Base-by-base conservation (phyloP, 371 early-diverging fungal genomes). In the Mycotypha africana region DNA sequence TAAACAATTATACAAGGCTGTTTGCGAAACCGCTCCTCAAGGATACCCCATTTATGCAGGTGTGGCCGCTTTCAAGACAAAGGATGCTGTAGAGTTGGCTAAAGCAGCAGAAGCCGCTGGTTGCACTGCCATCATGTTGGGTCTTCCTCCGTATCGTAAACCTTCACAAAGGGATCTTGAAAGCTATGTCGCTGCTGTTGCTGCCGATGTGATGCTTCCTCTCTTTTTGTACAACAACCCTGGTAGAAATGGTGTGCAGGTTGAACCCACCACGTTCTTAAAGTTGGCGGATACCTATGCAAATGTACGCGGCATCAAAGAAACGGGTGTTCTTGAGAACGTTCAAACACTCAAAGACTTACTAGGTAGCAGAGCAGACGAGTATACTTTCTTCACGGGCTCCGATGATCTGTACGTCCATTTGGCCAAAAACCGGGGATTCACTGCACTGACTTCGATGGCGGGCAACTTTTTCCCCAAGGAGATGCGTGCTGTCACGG, bases 191-290 rank as follows among this genome's bases (percentile, higher is more conserved):
- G 31, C 17, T n/a, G 41, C 46, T 30, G 55, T 62, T 1, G 59
- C 63, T 9, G 42, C 33, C 11, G 30, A 45, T 5, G 51, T 26
- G 6, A 37, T 36, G 22, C 15, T 62, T 2, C 63, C 63, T 0
- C 48, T 58, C 15, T 62, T 62, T n/a, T 20, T 62, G 10, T 62
- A 62, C 26, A 62, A 62, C 34, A 62, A 58, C 14, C 63, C 63
- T 28, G 48, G 16, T 5, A 40, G 63, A 5, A 62, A 49, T 10
- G 59, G 55, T 12, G 51, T 50, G 8, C 35, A 41, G 25, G 15
- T 62, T 9, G 55, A 54, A 16, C 58, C 63, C 14, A 45, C 47
- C 15, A 51, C 52, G 3, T 62, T 33, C n/a, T 4, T 11, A 33
- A n/a, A 4, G 4, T 4, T 55, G 7, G 48, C 37, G 0, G 31